Evolutionary conservation across 345 rosid species (phyloP).

Genomic region (Lumnitzera racemosa): DNA sequence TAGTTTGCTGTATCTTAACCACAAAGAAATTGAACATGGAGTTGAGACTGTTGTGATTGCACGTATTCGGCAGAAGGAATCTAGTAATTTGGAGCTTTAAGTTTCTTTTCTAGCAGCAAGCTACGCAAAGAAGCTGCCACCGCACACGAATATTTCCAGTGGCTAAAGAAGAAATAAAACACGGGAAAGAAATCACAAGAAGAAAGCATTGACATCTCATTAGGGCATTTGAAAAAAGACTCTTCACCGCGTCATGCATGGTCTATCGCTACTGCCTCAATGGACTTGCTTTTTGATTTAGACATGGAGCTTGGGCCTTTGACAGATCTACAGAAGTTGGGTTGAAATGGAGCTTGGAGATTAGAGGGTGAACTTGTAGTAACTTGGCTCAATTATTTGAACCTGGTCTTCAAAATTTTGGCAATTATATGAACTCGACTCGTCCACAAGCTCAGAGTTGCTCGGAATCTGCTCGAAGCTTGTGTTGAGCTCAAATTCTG

Average conservation of each 20-base stretch:
- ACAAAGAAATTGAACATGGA: too few relatives aligned
- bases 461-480: too few relatives aligned
- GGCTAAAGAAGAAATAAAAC: constrained; percentile 26
- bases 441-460: too few relatives aligned
- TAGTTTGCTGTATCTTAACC: too few relatives aligned
- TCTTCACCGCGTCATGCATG: constrained; percentile 8
- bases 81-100: constrained; percentile 24
- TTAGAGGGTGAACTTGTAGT: too few relatives aligned
- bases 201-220: constrained; percentile 2
- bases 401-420: too few relatives aligned
- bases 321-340: too few relatives aligned
- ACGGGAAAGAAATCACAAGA: constrained; percentile 14
- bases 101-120: constrained; percentile 30
- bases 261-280: constrained; percentile 10
- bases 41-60: too few relatives aligned
- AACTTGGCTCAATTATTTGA: too few relatives aligned
- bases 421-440: too few relatives aligned
- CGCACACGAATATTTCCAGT: constrained; percentile 27
- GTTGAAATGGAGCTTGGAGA: too few relatives aligned
- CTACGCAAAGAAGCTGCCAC: constrained; percentile 32
- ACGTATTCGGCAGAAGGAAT: constrained; percentile 14
- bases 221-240: constrained; percentile 15
- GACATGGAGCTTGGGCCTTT: constrained; percentile 43
- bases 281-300: constrained; percentile 35
- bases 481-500: too few relatives aligned